Conservation (phyloP, 805 yeast species). For the Lachancea fermentati region DNA sequence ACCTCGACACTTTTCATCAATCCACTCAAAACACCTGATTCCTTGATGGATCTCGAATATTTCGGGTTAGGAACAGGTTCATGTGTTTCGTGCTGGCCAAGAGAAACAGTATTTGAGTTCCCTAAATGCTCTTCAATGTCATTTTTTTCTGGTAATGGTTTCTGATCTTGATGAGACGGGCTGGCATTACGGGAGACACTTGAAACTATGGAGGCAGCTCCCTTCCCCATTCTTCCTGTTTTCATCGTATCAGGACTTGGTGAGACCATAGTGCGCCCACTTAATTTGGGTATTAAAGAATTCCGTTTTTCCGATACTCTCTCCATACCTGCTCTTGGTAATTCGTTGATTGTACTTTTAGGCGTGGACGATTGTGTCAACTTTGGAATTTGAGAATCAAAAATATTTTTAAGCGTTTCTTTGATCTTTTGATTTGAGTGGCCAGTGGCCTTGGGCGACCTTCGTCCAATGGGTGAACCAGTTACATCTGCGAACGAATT, state of each 20-base stretch:
- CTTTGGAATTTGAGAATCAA: conserved; percentile 12
- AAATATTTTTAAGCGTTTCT: conserved; percentile 27
- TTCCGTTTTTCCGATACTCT: conserved; percentile 3
- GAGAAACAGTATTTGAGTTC: no score
- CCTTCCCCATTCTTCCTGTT: background rate
- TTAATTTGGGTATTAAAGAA: conserved; percentile 14
- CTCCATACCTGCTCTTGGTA: background rate
- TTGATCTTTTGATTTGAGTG: conserved; percentile 21
- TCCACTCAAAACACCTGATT: no score
- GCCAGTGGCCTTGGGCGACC: conserved; percentile 13
- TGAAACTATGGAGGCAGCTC: background rate
- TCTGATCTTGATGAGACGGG: background rate
- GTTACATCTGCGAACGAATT: conserved; percentile 19
- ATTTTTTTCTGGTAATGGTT: no score
- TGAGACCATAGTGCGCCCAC: conserved; percentile 5
- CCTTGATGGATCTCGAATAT: no score
- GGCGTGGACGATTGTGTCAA: conserved; percentile 1
- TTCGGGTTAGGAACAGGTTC: no score
- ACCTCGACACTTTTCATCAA: no score
- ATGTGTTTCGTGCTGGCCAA: no score
- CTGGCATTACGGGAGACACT: background rate
- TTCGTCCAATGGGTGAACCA: conserved; percentile 28
- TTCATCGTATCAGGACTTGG: conserved; percentile 1
- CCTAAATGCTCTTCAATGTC: no score
- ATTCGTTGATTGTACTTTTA: background rate